A percentile compares a stretch with the other conserved stretches of the same genome.
phyloP scores from a whole-genome alignment of 2,329 filamentous ascomycete genomes.

The Ceratocystis cacaofunesta region DNA sequence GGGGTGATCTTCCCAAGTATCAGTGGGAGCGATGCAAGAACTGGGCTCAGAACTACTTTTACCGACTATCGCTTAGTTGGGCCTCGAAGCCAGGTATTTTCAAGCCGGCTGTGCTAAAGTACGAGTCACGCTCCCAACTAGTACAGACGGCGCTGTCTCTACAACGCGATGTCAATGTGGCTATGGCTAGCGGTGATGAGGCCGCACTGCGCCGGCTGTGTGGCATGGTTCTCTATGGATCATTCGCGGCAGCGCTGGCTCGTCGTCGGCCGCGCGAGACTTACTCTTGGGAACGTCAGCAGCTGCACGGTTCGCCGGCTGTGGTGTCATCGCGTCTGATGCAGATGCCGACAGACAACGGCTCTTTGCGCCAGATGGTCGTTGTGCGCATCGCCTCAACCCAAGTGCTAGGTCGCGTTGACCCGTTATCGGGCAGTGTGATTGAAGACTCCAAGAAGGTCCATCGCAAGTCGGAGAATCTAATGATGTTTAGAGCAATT shows the following conservation, averaged over 20 bases:
- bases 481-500: slow-evolving; percentile 42
- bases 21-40: slow-evolving; percentile 26
- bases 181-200: slow-evolving; percentile 44
- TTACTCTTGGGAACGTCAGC: slow-evolving; percentile 39
- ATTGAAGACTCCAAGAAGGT: slow-evolving; percentile 35
- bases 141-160: slow-evolving; percentile 41
- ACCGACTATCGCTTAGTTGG: slow-evolving; percentile 28
- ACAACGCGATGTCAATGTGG: slow-evolving; percentile 46
- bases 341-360: slow-evolving; percentile 28
- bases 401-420: slow-evolving; percentile 37
- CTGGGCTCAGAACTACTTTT: slow-evolving; percentile 25
- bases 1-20: slow-evolving; percentile 27
- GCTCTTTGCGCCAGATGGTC: slow-evolving; percentile 36
- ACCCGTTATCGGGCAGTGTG: slow-evolving; percentile 25
- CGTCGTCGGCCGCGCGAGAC: slow-evolving; percentile 32
- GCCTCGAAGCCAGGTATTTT: slow-evolving; percentile 32
- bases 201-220: slow-evolving; percentile 38
- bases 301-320: slow-evolving; percentile 29
- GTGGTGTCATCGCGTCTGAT: slow-evolving; percentile 41
- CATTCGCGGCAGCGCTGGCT: slow-evolving; percentile 39
- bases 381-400: slow-evolving; percentile 45
- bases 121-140: slow-evolving; percentile 28
- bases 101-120: slow-evolving; percentile 30
- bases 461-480: slow-evolving; percentile 45
- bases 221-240: slow-evolving; percentile 34